phyloP scores from a whole-genome alignment of 371 early-diverging fungal genomes.

The Mucor velutinosus region DNA sequence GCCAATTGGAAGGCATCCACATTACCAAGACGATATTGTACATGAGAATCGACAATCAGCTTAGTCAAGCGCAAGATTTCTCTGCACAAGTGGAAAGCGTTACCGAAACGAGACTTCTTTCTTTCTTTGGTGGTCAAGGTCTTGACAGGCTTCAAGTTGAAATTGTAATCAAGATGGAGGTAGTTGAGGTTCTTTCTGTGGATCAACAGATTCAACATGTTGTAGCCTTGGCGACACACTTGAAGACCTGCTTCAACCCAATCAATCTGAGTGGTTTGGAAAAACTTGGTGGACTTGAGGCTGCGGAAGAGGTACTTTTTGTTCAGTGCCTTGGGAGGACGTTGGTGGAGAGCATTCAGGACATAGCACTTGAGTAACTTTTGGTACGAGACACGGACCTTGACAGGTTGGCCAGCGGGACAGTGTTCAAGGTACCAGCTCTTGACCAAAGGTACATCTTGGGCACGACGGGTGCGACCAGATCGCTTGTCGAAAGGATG shows the following conservation, averaged over 20 bases:
- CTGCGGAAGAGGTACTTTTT: conserved; percentile 95
- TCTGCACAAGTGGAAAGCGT: conserved; percentile 94
- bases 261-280: conserved; percentile 96
- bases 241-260: conserved; percentile 99
- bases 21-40: conserved; percentile 96
- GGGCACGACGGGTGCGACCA: conserved; percentile 92
- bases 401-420: conserved; percentile 93
- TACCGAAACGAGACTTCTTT: conserved; percentile 99
- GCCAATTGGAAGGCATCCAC: conserved; percentile 97
- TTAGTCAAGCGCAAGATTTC: conserved; percentile 99
- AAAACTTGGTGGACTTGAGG: conserved; percentile 96
- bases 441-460: conserved; percentile 95
- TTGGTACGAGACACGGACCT: conserved; percentile 98
- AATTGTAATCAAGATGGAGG: conserved; percentile 97
- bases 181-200: conserved; percentile 98
- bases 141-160: conserved; percentile 97
- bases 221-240: conserved; percentile 97
- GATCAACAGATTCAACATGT: conserved; percentile 97
- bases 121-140: conserved; percentile 99
- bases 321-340: conserved; percentile 85
- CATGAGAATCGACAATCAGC: conserved; percentile 95
- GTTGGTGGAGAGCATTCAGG: conserved; percentile 84
- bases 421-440: conserved; percentile 98
- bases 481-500: conserved; percentile 95
- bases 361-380: conserved; percentile 93